These are phyloP conservation scores for Diutina rugosa DNA, from an alignment of 1,139 yeast genomes.

Conservation along the genomic window DNA sequence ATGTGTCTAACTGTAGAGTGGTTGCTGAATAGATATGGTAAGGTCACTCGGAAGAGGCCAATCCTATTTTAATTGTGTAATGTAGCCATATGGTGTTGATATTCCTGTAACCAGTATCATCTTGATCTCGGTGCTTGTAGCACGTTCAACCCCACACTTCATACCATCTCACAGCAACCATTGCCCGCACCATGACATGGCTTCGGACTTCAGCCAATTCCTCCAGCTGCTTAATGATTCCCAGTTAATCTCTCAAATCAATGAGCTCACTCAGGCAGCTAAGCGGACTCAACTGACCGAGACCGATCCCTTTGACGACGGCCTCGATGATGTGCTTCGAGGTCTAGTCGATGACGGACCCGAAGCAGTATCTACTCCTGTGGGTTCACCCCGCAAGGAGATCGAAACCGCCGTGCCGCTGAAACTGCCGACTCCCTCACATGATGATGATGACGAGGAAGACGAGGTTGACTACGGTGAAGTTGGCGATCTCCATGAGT, in stretches of 20 bases:
- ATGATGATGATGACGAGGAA: too few relatives aligned
- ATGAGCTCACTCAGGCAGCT: conserved; percentile 15
- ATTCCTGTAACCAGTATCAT: too few relatives aligned
- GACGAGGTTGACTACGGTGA: conserved; percentile 4
- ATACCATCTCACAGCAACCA: too few relatives aligned
- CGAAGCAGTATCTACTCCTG: not conserved
- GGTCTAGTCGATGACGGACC: not conserved
- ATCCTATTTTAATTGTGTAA: too few relatives aligned
- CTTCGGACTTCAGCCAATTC: conserved; percentile 8
- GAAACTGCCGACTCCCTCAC: not conserved
- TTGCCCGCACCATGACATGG: not conserved
- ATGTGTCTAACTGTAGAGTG: too few relatives aligned
- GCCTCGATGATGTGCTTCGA: conserved; percentile 14
- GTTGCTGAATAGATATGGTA: too few relatives aligned
- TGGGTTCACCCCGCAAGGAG: not conserved
- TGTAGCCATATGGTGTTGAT: too few relatives aligned
- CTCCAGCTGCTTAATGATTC: conserved; percentile 26
- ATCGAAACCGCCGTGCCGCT: not conserved
- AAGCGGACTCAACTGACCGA: not conserved
- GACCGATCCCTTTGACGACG: conserved; percentile 19
- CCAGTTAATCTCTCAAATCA: conserved; percentile 25
- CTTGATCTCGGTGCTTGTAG: too few relatives aligned
- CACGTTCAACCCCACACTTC: too few relatives aligned
- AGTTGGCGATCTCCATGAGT: conserved; percentile 31
- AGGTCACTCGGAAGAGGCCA: too few relatives aligned